These are phyloP conservation scores for Colletotrichum simmondsii DNA, from an alignment of 2,329 filamentous ascomycete genomes.

Conservation along the genomic window DNA sequence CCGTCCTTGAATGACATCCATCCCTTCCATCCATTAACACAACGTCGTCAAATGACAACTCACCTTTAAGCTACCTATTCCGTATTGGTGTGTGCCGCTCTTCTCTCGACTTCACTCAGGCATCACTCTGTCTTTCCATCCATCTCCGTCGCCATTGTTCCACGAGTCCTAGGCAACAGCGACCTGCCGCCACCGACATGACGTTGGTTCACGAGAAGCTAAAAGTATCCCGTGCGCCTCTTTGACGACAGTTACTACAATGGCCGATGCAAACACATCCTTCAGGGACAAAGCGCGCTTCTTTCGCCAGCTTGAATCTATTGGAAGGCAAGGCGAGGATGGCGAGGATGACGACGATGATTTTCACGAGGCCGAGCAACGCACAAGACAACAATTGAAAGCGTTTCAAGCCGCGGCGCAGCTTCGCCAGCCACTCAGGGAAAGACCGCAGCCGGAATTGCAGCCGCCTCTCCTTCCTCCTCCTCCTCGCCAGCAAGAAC, in stretches of 20 bases:
- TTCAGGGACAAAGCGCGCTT: constrained; percentile 57
- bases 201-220: not conserved
- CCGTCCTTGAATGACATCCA: constrained; percentile 13
- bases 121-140: not conserved
- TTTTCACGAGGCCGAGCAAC: constrained; percentile 38
- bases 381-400: constrained; percentile 20
- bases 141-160: not conserved
- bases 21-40: constrained; percentile 25
- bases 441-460: constrained; percentile 3
- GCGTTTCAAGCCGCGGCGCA: constrained; percentile 10
- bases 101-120: not conserved
- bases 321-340: constrained; percentile 35
- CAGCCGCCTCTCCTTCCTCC: not conserved
- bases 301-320: constrained; percentile 54
- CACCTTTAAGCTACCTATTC: not conserved
- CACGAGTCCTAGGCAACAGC: constrained; percentile 6
- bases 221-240: constrained; percentile 9
- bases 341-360: constrained; percentile 43
- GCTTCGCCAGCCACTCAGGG: constrained; percentile 28
- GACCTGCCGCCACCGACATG: constrained; percentile 17
- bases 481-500: not conserved
- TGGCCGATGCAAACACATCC: constrained; percentile 36
- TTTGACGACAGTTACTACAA: constrained; percentile 26
- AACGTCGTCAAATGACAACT: constrained; percentile 12
- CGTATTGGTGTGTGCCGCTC: not conserved